Evolutionary conservation across 768 basidiomycete species (phyloP), one percentile per base, ranked within the genome.

Genomic region (Fomitopsis serialis): DNA sequence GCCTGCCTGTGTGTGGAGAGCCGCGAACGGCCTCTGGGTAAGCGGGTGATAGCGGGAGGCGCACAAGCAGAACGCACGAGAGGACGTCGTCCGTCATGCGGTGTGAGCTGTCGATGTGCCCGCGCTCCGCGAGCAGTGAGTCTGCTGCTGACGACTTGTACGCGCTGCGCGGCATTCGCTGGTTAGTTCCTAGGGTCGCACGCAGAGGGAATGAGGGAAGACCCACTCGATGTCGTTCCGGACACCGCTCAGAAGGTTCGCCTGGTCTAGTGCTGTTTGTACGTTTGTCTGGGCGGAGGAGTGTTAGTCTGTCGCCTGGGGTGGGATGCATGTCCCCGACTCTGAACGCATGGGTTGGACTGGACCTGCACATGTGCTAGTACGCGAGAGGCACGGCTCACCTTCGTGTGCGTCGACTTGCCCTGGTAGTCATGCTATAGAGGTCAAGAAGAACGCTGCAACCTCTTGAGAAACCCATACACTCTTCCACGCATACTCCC

Each of bases 211-310:
- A 17, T 12, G 23, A 21, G 32, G 34, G 25, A 11, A 25, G 2
- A 61, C 85, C 43, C 61, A 96, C 95, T 93, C 92, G 59, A 98
- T 98, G 62, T 99, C 97, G 60, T 95, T 93, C 58, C 95, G 80
- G 3, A 98, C 95, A 8, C 92, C 92, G 43, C 80, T 85, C 21
- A 99, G 78, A 15, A 99, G 72, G 65, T 92, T 96, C 1, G 86
- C 89, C 64, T 92, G 84, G 62, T 95, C 88, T 43, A 95, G 70
- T 0, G 92, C 92, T 52, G 83, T 77, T 61, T 92, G 81, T 21
- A 93, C 83, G 66, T 91, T 95, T 21, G 78, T 73, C 93, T 88
- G 60, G 6, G 27, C 9, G 24, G n/a, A 23, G 17, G 13, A 22
- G 24, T 35, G 8, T 23, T n/a, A n/a, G n/a, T n/a, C n/a, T 15